Evolutionary conservation across 176 grass and related monocot species (phyloP).

Genomic region (Urochloa ruziziensis): DNA sequence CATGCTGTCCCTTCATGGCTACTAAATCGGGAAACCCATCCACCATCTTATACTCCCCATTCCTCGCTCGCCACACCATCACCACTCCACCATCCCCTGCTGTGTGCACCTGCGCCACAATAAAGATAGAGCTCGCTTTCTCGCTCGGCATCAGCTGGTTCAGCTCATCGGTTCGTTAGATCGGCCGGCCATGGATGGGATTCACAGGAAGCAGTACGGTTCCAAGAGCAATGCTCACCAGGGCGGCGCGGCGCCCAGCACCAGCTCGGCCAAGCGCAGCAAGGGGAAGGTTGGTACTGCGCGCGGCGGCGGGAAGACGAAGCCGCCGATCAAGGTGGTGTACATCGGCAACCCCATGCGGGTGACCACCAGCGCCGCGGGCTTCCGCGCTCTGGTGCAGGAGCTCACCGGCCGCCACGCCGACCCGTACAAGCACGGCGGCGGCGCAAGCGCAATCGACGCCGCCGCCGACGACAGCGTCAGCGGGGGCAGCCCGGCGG

Average conservation of each 20-base stretch:
- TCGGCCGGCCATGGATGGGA: conserved; percentile 18
- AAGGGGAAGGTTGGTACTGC: conserved; percentile 15
- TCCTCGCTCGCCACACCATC: not conserved
- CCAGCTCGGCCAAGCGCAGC: not conserved
- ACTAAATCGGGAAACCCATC: conserved; percentile 34
- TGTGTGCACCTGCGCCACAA: not conserved
- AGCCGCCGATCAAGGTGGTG: conserved; percentile 67
- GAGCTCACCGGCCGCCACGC: conserved; percentile 79
- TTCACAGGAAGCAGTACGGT: conserved; percentile 10
- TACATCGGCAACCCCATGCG: conserved; percentile 85
- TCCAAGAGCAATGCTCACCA: conserved; percentile 31
- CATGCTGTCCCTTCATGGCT: not conserved
- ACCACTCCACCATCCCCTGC: not conserved
- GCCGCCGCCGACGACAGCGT: not conserved
- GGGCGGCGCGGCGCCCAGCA: not conserved
- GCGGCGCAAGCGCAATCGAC: not conserved
- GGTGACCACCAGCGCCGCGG: conserved; percentile 52
- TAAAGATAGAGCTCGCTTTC: not conserved
- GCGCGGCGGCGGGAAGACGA: conserved; percentile 24
- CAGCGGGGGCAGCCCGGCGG: conserved; percentile 5
- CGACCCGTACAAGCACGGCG: conserved; percentile 46
- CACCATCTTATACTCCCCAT: not conserved
- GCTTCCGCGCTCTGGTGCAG: conserved; percentile 77
- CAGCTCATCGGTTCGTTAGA: not conserved
- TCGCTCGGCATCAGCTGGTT: not conserved